Base-by-base conservation (phyloP, 768 basidiomycete genomes). In the Phanerodontia chrysosporium region DNA sequence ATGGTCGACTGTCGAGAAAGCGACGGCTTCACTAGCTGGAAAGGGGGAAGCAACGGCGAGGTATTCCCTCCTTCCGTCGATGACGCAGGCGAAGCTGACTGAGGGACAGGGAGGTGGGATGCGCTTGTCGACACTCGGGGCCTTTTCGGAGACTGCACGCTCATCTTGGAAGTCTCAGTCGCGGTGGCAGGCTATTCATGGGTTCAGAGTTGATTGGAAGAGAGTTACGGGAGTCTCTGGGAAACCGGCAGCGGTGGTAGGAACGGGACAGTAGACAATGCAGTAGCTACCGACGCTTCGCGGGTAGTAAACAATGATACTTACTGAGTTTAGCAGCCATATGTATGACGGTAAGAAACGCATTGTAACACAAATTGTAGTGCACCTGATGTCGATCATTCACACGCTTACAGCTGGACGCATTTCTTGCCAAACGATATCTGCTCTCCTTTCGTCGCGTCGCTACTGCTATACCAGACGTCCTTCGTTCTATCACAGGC, bases 1-100 rank as follows among this genome's bases (percentile, higher is more conserved):
- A 8, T 56, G 56, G 30, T 52, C 49, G 45, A 55, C 16, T 30
- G 64, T 59, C 57, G 65, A 57, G 21, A 63, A 60, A 42, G 61
- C 45, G 58, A 48, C 22, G 18, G 57, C 45, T 24, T 59, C 24
- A 18, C 51, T 53, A 25, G 57, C 27, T 25, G 39, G 54, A 59
- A 55, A 29, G 60, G 30, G 39, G 60, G 57, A 13, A 62, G 57
- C 22, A 62, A 51, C 0, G 60, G 60, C 6, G 60, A 62, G 18
- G 29, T 39, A 35, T 27, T 24, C 7, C 51, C 52, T 9, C 55
- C 60, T 13, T 49, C 57, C 2, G 57, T 22, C 1, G 60, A 58
- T 7, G 60, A 56, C 35, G 51, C 44, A 27, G 58, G 53, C 9
- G 51, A 62, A 24, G 29, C 28, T 10, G 57, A 45, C 14, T 25